These are phyloP conservation scores for Vitis rotundifolia DNA, from an alignment of 164 flowering plant species.

Conservation along the genomic window DNA sequence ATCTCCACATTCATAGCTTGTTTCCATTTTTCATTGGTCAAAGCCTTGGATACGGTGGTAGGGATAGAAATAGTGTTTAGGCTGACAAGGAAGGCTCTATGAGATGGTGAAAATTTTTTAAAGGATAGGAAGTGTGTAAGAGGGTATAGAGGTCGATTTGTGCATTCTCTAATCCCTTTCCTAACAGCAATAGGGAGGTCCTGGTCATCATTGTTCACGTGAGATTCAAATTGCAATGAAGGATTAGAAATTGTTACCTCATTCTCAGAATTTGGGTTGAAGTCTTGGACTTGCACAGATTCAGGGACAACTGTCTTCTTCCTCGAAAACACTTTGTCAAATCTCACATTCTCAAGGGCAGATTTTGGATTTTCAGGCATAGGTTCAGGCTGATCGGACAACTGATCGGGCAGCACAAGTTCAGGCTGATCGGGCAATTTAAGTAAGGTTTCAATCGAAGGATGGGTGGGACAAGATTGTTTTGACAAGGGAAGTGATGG, in stretches of 20 bases:
- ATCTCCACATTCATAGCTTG: conserved; percentile 13
- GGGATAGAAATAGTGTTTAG: conserved; percentile 15
- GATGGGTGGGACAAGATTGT: background rate
- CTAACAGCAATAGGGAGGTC: conserved; percentile 9
- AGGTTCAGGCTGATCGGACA: background rate
- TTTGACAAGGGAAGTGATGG: conserved; percentile 1
- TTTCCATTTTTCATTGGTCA: conserved; percentile 25
- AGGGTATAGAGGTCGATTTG: conserved; percentile 6
- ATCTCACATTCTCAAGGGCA: conserved; percentile 1
- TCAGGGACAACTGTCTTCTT: conserved; percentile 2
- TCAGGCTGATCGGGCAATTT: no score
- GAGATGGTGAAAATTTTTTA: conserved; percentile 11
- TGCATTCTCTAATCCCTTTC: conserved; percentile 9
- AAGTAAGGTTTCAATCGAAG: no score
- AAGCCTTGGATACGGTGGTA: conserved; percentile 14
- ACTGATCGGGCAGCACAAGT: no score
- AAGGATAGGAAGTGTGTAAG: conserved; percentile 10
- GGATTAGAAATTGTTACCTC: conserved; percentile 1
- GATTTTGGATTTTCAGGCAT: background rate
- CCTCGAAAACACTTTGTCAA: conserved; percentile 16
- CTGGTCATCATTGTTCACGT: background rate
- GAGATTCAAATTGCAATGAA: background rate
- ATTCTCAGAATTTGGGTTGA: conserved; percentile 8
- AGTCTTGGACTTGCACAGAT: conserved; percentile 7
- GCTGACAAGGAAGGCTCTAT: conserved; percentile 12